Evolutionary conservation across 1,284 basidiomycete genomes (phyloP).

Genomic region (Trichosporon faecale): DNA sequence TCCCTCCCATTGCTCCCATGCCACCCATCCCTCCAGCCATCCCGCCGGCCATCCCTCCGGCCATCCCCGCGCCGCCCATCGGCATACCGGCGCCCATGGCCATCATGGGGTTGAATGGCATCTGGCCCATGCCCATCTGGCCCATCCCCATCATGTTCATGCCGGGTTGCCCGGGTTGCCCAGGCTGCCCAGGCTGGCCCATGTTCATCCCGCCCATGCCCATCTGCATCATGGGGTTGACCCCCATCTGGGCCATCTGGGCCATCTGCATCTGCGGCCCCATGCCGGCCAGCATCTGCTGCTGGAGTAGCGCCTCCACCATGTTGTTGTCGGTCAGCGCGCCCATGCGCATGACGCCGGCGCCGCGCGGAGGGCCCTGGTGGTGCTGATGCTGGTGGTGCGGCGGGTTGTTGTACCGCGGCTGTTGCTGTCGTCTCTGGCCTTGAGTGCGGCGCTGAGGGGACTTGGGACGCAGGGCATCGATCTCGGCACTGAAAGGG

Average conservation of each 20-base stretch:
- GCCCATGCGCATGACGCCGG: conserved; percentile 23
- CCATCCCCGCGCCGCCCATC: not conserved
- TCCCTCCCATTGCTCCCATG: not conserved
- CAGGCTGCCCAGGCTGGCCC: conserved; percentile 27
- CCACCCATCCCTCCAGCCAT: not conserved
- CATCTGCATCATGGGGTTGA: conserved; percentile 27
- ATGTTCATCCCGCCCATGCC: conserved; percentile 23
- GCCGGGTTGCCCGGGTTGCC: not conserved
- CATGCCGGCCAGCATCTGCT: conserved; percentile 5
- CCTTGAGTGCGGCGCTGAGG: conserved; percentile 52
- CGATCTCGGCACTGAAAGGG: conserved; percentile 60
- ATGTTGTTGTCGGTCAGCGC: conserved; percentile 12
- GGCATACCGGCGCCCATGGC: not conserved
- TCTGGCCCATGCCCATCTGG: conserved; percentile 21
- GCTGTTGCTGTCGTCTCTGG: not conserved
- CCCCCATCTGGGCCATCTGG: conserved; percentile 15
- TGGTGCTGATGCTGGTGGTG: not conserved
- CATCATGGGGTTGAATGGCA: conserved; percentile 9
- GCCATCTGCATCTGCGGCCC: conserved; percentile 10
- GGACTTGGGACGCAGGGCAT: conserved; percentile 80
- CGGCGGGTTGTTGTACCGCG: not conserved
- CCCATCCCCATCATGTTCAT: conserved; percentile 11
- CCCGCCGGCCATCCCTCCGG: not conserved
- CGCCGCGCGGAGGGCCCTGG: not conserved
- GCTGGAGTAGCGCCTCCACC: not conserved